These are phyloP conservation scores for Astraeus odoratus DNA, from an alignment of 768 basidiomycete genomes.

Conservation along the genomic window DNA sequence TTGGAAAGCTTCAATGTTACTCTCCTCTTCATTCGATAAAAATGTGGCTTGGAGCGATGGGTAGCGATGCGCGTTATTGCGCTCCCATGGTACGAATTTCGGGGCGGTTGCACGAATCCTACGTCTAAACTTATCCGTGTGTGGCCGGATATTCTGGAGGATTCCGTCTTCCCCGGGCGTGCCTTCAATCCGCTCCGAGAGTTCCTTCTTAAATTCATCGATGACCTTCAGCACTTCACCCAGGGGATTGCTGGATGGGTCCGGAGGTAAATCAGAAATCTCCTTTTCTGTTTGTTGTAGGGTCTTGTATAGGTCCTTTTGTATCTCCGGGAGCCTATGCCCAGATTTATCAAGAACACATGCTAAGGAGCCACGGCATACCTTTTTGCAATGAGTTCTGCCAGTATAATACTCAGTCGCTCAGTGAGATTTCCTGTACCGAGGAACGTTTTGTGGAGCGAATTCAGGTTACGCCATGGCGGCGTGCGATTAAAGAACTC, in stretches of 20 bases:
- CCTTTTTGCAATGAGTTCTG: constrained; percentile 58
- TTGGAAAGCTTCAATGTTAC: constrained; percentile 5
- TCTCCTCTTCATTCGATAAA: constrained; percentile 35
- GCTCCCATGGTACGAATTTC: constrained; percentile 46
- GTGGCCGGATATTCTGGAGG: constrained; percentile 47
- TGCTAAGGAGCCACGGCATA: constrained; percentile 16
- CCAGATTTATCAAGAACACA: neutral
- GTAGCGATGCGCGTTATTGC: neutral
- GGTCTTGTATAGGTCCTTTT: constrained; percentile 45
- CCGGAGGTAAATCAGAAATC: constrained; percentile 34
- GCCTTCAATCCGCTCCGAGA: constrained; percentile 45
- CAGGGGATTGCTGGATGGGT: constrained; percentile 49
- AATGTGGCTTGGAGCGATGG: constrained; percentile 20
- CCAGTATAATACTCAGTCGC: constrained; percentile 52
- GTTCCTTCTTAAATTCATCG: constrained; percentile 38
- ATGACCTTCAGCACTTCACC: constrained; percentile 49
- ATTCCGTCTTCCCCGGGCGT: constrained; percentile 46
- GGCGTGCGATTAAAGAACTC: constrained; percentile 27
- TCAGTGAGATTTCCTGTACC: constrained; percentile 52
- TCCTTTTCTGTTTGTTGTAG: constrained; percentile 34
- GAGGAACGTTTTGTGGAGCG: constrained; percentile 43
- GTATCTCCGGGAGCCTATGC: constrained; percentile 54
- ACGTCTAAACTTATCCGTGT: constrained; percentile 39
- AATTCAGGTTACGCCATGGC: constrained; percentile 40
- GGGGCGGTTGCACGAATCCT: constrained; percentile 51